Conservation (phyloP, 1,284 basidiomycete species). For the Earliella scabrosa region DNA sequence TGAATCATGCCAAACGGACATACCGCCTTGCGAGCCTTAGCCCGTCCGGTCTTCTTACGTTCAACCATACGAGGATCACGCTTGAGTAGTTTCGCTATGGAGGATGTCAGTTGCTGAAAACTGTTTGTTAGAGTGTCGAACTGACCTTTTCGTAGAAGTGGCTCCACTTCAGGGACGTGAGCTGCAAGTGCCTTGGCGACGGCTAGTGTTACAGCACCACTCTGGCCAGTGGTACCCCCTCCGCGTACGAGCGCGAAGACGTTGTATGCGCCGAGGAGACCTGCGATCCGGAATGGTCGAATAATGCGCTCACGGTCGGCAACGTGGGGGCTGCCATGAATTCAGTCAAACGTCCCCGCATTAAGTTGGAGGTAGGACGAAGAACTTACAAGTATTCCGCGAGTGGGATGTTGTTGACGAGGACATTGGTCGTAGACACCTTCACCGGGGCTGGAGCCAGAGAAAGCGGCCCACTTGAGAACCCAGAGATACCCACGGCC, state of each 20-base stretch:
- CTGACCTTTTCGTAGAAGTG: conserved; percentile 74
- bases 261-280: conserved; percentile 91
- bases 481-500: conserved; percentile 11
- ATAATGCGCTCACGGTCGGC: conserved; percentile 82
- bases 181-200: conserved; percentile 82
- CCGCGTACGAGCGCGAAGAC: conserved; percentile 89
- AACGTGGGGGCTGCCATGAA: conserved; percentile 47
- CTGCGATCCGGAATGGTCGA: conserved; percentile 84
- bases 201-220: conserved; percentile 87
- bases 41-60: conserved; percentile 92
- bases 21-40: conserved; percentile 92
- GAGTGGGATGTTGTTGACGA: conserved; percentile 87
- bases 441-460: conserved; percentile 18
- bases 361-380: not conserved
- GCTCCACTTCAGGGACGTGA: conserved; percentile 68
- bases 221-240: conserved; percentile 90
- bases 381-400: conserved; percentile 71
- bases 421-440: conserved; percentile 46
- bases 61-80: conserved; percentile 98
- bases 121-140: not conserved
- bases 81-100: conserved; percentile 80
- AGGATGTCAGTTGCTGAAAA: not conserved
- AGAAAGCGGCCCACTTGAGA: conserved; percentile 17
- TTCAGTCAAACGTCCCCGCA: not conserved
- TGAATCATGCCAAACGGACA: conserved; percentile 38